Percentiles rank a stretch among this genome's conserved stretches.
Evolutionary conservation across 306 rosid species (phyloP).

Genomic region (Hylodesmum podocarpum): DNA sequence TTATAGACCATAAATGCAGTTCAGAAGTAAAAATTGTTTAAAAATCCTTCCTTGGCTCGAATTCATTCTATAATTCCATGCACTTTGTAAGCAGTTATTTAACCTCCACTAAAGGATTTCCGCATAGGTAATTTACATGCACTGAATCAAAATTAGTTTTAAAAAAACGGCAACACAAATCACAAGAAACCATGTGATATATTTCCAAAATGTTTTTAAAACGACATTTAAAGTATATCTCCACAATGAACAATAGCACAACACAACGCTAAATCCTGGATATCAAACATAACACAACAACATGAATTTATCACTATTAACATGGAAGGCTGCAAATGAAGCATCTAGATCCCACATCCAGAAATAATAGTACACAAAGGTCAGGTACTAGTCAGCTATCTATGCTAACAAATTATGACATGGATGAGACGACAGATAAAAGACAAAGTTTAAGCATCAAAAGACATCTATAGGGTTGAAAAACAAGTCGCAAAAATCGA

Average conservation of each 20-base stretch:
- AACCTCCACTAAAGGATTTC: neutral
- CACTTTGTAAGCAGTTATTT: neutral
- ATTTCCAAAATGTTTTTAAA: neutral
- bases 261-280: neutral
- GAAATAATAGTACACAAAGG: neutral
- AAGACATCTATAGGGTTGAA: neutral
- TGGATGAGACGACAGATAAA: neutral
- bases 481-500: neutral
- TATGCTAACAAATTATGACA: conserved; percentile 15
- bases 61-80: conserved; percentile 2
- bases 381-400: neutral
- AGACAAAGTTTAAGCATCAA: neutral
- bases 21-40: neutral
- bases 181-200: neutral
- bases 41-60: neutral
- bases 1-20: neutral
- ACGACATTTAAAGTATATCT: neutral
- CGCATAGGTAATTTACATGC: neutral
- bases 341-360: conserved; percentile 7
- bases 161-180: neutral
- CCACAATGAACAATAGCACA: neutral
- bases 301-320: neutral
- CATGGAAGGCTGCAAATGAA: neutral
- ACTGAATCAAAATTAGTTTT: neutral
- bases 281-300: neutral